Evolutionary conservation across 2,329 filamentous ascomycete genomes (phyloP), one percentile per base, ranked within the genome.

Genomic region (Alternaria longipes): DNA sequence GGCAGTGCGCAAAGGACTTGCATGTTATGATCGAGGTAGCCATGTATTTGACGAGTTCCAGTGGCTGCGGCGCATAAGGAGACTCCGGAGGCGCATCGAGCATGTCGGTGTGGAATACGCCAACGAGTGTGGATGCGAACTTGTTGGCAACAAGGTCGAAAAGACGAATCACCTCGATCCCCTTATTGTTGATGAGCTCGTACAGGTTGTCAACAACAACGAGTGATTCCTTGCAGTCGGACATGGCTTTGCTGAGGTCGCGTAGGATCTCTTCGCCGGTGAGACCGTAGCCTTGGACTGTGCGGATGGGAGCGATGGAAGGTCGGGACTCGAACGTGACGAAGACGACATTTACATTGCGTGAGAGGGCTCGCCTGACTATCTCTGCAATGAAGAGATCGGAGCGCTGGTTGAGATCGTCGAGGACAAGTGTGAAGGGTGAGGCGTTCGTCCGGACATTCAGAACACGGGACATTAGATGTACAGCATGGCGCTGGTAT

Each of bases 1-100:
- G 84, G 44, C 91, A 86, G 68, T 97, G 93, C 8, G 87, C 82
- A 40, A 97, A 85, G 14, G 89, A 91, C 40, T 90, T 88, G 0
- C 91, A 84, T 5, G 87, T 89, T 60, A 98, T 84, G 54, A 98
- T 86, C 4, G 93, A 90, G 4, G 95, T 99, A n/a, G 94, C 92
- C 59, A 97, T 88, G 79, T 96, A 96, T 46, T 85, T 87, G 22
- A 98, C 84, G 1, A 93, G 82, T 1, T 89, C 89, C 12, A 96
- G 83, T 0, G 93, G 88, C 28, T 70, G 69, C 20, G 64, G 81
- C 8, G 60, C 63, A 26, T 79, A 81, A n/a, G 62, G 82, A 89
- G 71, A 79, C 8, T 76, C 74, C 0, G 57, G 53, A 2, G 30
- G 45, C 36, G 59, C 79, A 16, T 62, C 54, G 1, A 92, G 90